phyloP scores from a whole-genome alignment of 352 stramenopile species.

The Peronospora belbahrii region DNA sequence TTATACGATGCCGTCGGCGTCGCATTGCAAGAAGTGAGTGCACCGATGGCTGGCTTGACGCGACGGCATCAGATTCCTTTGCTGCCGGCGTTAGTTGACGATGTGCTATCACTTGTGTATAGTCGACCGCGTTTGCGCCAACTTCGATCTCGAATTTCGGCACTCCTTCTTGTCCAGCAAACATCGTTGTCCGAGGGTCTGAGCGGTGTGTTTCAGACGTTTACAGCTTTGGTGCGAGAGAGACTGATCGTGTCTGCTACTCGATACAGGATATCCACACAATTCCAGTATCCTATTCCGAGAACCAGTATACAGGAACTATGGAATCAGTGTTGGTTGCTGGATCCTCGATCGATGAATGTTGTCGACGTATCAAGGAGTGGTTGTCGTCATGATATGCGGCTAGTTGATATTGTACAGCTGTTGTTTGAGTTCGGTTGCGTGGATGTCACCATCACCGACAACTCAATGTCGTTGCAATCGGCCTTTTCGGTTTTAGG shows the following conservation, averaged over 20 bases:
- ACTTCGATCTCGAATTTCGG: constrained; percentile 3
- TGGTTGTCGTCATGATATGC: not conserved
- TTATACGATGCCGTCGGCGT: constrained; percentile 12
- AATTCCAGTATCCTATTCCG: not conserved
- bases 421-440: constrained; percentile 10
- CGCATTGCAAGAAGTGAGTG: constrained; percentile 3
- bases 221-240: constrained; percentile 5
- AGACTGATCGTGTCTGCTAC: not conserved
- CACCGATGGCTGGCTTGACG: not conserved
- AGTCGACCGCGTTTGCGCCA: constrained; percentile 3
- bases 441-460: constrained; percentile 6
- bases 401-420: constrained; percentile 4
- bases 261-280: not conserved
- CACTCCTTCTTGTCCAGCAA: constrained; percentile 5
- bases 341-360: constrained; percentile 14
- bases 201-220: constrained; percentile 3
- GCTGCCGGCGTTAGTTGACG: constrained; percentile 19
- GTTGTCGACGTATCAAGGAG: not conserved
- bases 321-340: constrained; percentile 21
- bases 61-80: not conserved
- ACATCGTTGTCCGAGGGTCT: constrained; percentile 1
- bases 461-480: constrained; percentile 5
- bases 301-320: not conserved
- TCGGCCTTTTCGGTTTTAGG: constrained; percentile 3
- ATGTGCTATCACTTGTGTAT: constrained; percentile 26